Base-by-base conservation (phyloP, 2,329 filamentous ascomycete species). In the Curvularia sp. region DNA sequence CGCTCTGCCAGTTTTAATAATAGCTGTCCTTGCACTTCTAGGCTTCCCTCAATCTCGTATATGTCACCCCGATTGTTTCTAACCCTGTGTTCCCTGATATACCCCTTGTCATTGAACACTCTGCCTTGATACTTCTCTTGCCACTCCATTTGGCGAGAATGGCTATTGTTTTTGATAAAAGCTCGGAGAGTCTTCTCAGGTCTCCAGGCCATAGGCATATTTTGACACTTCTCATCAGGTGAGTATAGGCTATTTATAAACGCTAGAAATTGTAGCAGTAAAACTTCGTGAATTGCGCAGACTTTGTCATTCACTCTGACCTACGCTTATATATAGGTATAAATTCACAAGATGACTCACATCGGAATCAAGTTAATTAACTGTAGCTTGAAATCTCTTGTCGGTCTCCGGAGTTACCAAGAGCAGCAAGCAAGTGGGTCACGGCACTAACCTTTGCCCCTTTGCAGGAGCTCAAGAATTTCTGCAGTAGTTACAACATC, bases 1-100 rank as follows among this genome's bases (percentile, higher is more conserved):
- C 42, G 43, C 57, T 51, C 60, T 32, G 54, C 60, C 55, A 63
- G 60, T 53, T 60, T 63, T 28, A 55, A 48, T 34, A 63, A 49
- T n/a, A 63, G 54, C 1, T 55, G 25, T 49, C 54, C 55, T 49
- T 63, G 51, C 23, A 63, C 51, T 21, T 55, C 60, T 30, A 63
- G 53, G 51, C 30, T 55, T 50, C 51, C 50, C 30, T 60, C 34
- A 46, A 55, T 34, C 21, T 60, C 48, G 21, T 63, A 45, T 49
- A 46, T 54, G 56, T 58, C 25, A 27, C 39, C 43, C 49, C 41
- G 9, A 34, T 54, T 48, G 9, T 53, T 41, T 55, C 42, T 50
- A 18, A 28, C 49, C 3, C 25, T 49, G 23, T 25, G 36, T 49
- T 58, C 32, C 5, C 15, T 41, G n/a, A 50, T 19, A 27, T 47